A percentile compares a stretch with the other conserved stretches of the same genome.
phyloP scores from a whole-genome alignment of 805 yeast species.

The Pichia thaimueangensis region DNA sequence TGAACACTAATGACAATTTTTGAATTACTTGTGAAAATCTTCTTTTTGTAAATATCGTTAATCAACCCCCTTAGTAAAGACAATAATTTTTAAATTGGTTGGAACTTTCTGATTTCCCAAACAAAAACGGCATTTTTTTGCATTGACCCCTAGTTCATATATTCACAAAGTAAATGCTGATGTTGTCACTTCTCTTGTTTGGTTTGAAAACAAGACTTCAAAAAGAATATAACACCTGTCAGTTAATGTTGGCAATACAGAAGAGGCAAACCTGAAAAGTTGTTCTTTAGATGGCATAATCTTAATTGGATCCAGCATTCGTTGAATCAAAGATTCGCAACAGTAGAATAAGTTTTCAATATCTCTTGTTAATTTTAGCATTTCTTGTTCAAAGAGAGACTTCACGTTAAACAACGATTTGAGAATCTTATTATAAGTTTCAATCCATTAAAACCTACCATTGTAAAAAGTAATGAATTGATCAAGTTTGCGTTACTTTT shows the following conservation, averaged over 20 bases:
- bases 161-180: constrained; percentile 17
- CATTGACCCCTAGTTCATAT: constrained; percentile 19
- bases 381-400: constrained; percentile 7
- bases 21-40: not conserved
- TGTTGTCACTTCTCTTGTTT: not conserved
- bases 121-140: constrained; percentile 17
- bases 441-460: constrained; percentile 42
- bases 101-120: constrained; percentile 25
- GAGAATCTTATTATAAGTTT: constrained; percentile 18
- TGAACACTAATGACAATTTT: constrained; percentile 9
- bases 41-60: constrained; percentile 9
- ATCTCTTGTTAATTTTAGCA: constrained; percentile 1
- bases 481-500: constrained; percentile 30
- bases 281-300: constrained; percentile 14
- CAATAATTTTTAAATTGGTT: constrained; percentile 22
- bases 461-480: constrained; percentile 44
- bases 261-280: constrained; percentile 17
- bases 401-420: constrained; percentile 11
- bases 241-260: constrained; percentile 17
- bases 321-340: constrained; percentile 18
- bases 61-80: constrained; percentile 16
- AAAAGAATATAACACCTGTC: constrained; percentile 19
- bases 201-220: constrained; percentile 12
- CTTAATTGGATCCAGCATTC: constrained; percentile 19
- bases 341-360: constrained; percentile 18